Percentiles rank a stretch among this genome's conserved stretches.
These are phyloP conservation scores for Jatropha curcas DNA, from an alignment of 345 rosid species.

Conservation along the genomic window DNA sequence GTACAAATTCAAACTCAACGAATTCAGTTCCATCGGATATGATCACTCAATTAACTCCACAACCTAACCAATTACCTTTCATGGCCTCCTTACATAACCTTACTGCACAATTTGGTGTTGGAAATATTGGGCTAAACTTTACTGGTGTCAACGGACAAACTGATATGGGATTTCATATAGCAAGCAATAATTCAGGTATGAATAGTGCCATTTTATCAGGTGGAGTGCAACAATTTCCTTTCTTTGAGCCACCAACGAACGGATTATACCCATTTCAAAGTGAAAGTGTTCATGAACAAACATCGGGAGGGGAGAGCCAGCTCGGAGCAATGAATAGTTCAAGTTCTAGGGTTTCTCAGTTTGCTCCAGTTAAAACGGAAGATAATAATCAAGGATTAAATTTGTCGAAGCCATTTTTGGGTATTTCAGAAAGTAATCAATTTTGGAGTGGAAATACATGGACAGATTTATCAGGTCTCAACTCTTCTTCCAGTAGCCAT, in stretches of 20 bases:
- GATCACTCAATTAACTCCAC: slow-evolving; percentile 36
- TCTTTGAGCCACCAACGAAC: slow-evolving; percentile 45
- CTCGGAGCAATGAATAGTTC: slow-evolving; percentile 26
- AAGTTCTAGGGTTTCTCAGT: slow-evolving; percentile 57
- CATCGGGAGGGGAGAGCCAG: slow-evolving; percentile 33
- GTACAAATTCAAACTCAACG: slow-evolving; percentile 32
- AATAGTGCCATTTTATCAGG: slow-evolving; percentile 29
- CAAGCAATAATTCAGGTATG: slow-evolving; percentile 34
- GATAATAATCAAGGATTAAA: slow-evolving; percentile 31
- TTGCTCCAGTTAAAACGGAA: slow-evolving; percentile 61
- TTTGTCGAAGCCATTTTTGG: slow-evolving; percentile 38
- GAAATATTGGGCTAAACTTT: slow-evolving; percentile 58
- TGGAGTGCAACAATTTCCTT: slow-evolving; percentile 48
- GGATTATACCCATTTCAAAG: slow-evolving; percentile 43
- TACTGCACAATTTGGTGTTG: slow-evolving; percentile 40
- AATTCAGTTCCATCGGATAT: slow-evolving; percentile 39
- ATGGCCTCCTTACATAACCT: slow-evolving; percentile 46
- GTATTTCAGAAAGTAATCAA: slow-evolving; percentile 44
- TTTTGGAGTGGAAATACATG: slow-evolving; percentile 47
- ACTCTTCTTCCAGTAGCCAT: slow-evolving; percentile 38
- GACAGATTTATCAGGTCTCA: slow-evolving; percentile 54
- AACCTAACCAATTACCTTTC: slow-evolving; percentile 49
- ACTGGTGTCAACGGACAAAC: slow-evolving; percentile 23
- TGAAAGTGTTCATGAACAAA: slow-evolving; percentile 45
- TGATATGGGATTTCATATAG: slow-evolving; percentile 51